phyloP scores from a whole-genome alignment of 2,329 filamentous ascomycete genomes.

The Apiospora phragmitis region DNA sequence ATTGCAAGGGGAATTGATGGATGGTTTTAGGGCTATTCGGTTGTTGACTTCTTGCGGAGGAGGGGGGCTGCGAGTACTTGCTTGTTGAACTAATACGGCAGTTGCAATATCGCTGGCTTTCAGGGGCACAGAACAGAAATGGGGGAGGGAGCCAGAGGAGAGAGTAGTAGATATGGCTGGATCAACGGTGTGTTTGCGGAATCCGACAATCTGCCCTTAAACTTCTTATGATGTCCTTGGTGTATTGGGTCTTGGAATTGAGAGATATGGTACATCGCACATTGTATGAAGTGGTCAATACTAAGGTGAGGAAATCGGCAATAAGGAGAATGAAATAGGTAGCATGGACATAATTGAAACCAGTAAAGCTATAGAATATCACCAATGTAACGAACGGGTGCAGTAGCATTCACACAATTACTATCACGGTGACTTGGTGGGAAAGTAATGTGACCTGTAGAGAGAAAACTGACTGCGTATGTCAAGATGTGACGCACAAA shows the following conservation, averaged over 20 bases:
- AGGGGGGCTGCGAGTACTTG: background rate
- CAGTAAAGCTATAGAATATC: too few relatives aligned
- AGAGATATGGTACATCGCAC: background rate
- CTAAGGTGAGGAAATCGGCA: background rate
- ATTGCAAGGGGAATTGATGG: background rate
- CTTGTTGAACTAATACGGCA: background rate
- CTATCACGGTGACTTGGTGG: background rate
- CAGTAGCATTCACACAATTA: background rate
- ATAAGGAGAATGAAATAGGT: background rate
- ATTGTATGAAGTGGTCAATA: background rate
- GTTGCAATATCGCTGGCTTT: background rate
- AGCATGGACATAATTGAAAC: background rate
- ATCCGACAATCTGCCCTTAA: rapidly evolving
- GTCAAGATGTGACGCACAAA: background rate
- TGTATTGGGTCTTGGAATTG: background rate
- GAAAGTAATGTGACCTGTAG: background rate
- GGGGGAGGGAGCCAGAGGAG: background rate
- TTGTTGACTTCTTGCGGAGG: too few relatives aligned
- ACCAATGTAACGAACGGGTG: background rate
- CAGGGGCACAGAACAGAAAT: background rate
- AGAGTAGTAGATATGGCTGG: background rate
- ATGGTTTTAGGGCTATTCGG: background rate
- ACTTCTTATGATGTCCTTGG: background rate
- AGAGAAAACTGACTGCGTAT: background rate
- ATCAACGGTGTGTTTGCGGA: background rate